Base-by-base conservation (phyloP, 768 basidiomycete species). In the Boletales sp. region DNA sequence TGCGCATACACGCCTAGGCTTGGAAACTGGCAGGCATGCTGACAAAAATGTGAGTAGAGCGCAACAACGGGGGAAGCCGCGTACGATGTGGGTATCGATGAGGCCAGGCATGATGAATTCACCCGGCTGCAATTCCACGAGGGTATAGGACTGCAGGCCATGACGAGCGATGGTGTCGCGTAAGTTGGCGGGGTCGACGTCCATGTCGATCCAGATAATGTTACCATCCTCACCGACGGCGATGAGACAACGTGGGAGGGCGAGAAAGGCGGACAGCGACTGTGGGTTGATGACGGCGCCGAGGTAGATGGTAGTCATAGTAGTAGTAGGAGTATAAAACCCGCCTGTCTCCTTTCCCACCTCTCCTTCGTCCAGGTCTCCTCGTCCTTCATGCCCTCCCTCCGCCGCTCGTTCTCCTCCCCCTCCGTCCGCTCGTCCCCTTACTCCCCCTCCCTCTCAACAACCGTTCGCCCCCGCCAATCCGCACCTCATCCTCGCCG, bases 1-100 rank as follows among this genome's bases (percentile, higher is more conserved):
- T 40, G 28, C 2, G 45, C 60, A 54, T 36, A 70, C 70, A 67
- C 48, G 55, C 72, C 74, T 8, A 74, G 57, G 56, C 71, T 75
- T 15, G 73, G 72, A 55, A 75, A 74, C 53, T 81, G 80, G 54
- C 54, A 62, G 14, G 61, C 66, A 45, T 69, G 70, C 68, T 73
- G 42, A 17, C 41, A 32, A 25, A 18, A 25, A 40, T 46, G 21
- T 51, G 53, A 51, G 45, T 1, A 18, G 12, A 41, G 44, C 18
- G 3, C 35, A 21, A 15, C 13, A 14, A 3, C 34, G 19, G 19
- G 4, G 21, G 9, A 25, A 17, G 14, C 38, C 31, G 66, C 86
- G 63, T 62, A 93, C 93, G 32, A 87, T 90, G 69, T 95, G 93
- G 30, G 93, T 95, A 73, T 96, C 94, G 47, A 94, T 73, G 65